Evolutionary conservation across 2,329 filamentous ascomycete genomes (phyloP), one percentile per base, ranked within the genome.

Genomic region (Cadophora sp.): DNA sequence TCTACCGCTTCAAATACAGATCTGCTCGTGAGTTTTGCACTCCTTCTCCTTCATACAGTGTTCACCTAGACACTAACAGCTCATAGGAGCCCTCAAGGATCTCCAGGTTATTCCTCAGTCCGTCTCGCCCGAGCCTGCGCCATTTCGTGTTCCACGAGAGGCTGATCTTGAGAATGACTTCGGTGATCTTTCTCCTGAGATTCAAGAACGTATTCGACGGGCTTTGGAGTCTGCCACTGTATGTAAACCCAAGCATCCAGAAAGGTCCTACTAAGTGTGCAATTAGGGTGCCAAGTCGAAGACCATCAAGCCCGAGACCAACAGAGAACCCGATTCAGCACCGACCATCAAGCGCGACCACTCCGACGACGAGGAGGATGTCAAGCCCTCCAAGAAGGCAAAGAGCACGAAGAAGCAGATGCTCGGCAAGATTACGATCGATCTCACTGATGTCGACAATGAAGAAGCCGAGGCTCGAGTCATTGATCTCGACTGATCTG

Each of bases 1-100:
- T 62, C 11, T 75, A 74, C 60, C 69, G 29, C 40, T 77, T 77
- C 67, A 73, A 73, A 29, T 77, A 77, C 48, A 68, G 74, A 14
- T 74, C 71, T 24, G 62, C 65, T 34, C 68, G 75, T 74, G 67
- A 43, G 66, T 24, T 4, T 53, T 7, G n/a, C 8, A 14, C 14
- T 43, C 29, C 1, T 50, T 19, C n/a, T 51, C 3, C 29, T 3
- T 14, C 26, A 11, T 34, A n/a, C n/a, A n/a, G n/a, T n/a, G n/a
- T n/a, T n/a, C n/a, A n/a, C n/a, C 19, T 43, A n/a, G 19, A 31
- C 46, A 29, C 27, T n/a, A n/a, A 7, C 37, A 50, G 19, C 12
- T 12, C 6, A 34, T 11, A 75, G 74, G 71, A n/a, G n/a, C n/a
- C n/a, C n/a, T n/a, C n/a, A n/a, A 73, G 43, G 56, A 62, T 14